phyloP scores from a whole-genome alignment of 768 basidiomycete species.

The Mycena pura region DNA sequence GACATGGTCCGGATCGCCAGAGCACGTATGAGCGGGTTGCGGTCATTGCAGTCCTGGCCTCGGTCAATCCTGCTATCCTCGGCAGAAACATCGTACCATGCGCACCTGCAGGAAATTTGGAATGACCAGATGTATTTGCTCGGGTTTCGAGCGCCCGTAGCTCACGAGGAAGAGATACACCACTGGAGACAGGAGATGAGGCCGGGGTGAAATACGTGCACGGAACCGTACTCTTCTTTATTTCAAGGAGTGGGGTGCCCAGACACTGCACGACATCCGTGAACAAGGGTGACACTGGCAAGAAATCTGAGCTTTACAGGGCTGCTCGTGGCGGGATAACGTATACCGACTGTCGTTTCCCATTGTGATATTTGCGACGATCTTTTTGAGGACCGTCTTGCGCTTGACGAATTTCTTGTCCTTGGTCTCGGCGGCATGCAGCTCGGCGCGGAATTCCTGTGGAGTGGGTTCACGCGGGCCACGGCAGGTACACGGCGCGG shows the following conservation, averaged over 20 bases:
- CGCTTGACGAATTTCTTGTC: slow-evolving; percentile 96
- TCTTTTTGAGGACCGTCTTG: slow-evolving; percentile 95
- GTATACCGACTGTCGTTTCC: slow-evolving; percentile 92
- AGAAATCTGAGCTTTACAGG: slow-evolving; percentile 22
- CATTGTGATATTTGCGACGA: slow-evolving; percentile 99
- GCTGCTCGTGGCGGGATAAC: slow-evolving; percentile 27
- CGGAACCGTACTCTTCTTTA: slow-evolving; percentile 95
- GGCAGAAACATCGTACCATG: slow-evolving; percentile 4
- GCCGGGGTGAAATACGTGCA: neutral
- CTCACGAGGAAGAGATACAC: slow-evolving; percentile 97
- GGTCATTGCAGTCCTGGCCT: slow-evolving; percentile 89
- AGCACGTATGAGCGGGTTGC: slow-evolving; percentile 96
- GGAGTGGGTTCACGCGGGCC: slow-evolving; percentile 1
- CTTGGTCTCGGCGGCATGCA: slow-evolving; percentile 90
- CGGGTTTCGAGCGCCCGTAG: slow-evolving; percentile 93
- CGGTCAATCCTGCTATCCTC: slow-evolving; percentile 9
- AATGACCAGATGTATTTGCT: slow-evolving; percentile 91
- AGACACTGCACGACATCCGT: slow-evolving; percentile 96
- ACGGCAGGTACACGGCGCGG: slow-evolving; percentile 20
- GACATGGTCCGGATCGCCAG: slow-evolving; percentile 99
- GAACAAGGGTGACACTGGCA: slow-evolving; percentile 89
- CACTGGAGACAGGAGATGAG: slow-evolving; percentile 63
- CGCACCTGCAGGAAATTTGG: slow-evolving; percentile 87
- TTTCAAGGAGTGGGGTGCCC: slow-evolving; percentile 93
- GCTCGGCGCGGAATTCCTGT: slow-evolving; percentile 89